These are phyloP conservation scores for Catenaria anguillulae DNA, from an alignment of 371 early-diverging fungal species.

Conservation along the genomic window DNA sequence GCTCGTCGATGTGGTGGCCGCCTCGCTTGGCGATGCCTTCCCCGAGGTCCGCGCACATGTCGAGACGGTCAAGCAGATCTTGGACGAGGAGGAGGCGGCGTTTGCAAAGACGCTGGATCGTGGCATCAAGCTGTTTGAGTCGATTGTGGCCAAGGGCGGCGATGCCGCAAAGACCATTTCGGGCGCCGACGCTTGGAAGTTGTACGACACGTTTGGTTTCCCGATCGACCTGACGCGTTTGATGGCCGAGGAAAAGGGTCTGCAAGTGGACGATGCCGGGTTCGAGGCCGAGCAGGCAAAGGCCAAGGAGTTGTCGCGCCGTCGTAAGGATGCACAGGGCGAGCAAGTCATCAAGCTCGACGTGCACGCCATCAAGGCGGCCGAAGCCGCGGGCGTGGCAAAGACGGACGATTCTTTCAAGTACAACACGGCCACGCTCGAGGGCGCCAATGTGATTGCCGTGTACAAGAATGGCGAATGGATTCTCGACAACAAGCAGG, in stretches of 20 bases:
- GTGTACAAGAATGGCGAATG: conserved; percentile 46
- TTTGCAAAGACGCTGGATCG: conserved; percentile 96
- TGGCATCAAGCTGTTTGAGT: conserved; percentile 89
- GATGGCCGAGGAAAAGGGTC: conserved; percentile 93
- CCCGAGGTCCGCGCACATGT: conserved; percentile 41
- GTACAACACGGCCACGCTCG: conserved; percentile 28
- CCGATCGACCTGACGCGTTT: conserved; percentile 97
- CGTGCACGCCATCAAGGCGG: conserved; percentile 77
- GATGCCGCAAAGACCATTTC: conserved; percentile 43
- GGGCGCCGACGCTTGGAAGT: conserved; percentile 90
- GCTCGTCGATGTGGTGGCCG: conserved; percentile 52
- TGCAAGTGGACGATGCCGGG: conserved; percentile 70
- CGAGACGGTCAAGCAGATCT: conserved; percentile 32
- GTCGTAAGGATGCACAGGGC: conserved; percentile 31
- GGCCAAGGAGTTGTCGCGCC: conserved; percentile 60
- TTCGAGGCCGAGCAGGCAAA: conserved; percentile 68
- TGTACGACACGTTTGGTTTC: conserved; percentile 99
- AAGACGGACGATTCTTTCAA: conserved; percentile 85
- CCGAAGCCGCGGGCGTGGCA: conserved; percentile 55
- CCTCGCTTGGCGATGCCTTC: conserved; percentile 29
- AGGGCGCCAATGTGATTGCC: conserved; percentile 51
- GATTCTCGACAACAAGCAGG: too few species aligned
- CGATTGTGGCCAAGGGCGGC: conserved; percentile 55
- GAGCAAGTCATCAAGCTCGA: conserved; percentile 51
- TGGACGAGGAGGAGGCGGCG: conserved; percentile 49